phyloP scores from a whole-genome alignment of 371 early-diverging fungal genomes.

The Apophysomyces ossiformis region DNA sequence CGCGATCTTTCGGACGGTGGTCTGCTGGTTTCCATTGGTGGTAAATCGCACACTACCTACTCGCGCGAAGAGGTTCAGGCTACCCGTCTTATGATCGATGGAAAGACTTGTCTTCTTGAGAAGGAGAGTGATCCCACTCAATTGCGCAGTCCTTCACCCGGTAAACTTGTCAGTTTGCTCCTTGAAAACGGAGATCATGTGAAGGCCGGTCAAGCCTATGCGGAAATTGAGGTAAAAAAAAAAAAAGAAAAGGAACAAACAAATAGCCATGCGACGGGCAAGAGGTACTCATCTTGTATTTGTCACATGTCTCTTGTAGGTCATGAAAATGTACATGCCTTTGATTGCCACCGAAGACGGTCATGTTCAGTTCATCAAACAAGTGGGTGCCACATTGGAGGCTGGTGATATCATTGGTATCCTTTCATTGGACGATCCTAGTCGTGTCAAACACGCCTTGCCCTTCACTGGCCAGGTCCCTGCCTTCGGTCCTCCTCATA shows the following conservation, averaged over 20 bases:
- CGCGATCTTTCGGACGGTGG: slow-evolving; percentile 92
- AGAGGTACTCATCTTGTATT: slow-evolving; percentile 13
- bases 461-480: slow-evolving; percentile 90
- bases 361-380: slow-evolving; percentile 87
- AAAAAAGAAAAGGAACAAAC: background rate
- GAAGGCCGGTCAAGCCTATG: slow-evolving; percentile 88
- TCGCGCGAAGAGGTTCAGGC: slow-evolving; percentile 89
- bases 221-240: slow-evolving; percentile 89
- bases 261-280: background rate
- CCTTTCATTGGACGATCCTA: slow-evolving; percentile 91
- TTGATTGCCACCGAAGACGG: slow-evolving; percentile 91
- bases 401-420: slow-evolving; percentile 95
- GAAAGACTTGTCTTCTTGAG: slow-evolving; percentile 91
- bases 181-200: slow-evolving; percentile 93
- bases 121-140: slow-evolving; percentile 96
- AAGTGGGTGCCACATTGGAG: slow-evolving; percentile 84
- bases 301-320: slow-evolving; percentile 38
- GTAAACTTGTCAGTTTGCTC: slow-evolving; percentile 93
- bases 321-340: slow-evolving; percentile 99
- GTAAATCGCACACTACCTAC: slow-evolving; percentile 91
- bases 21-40: slow-evolving; percentile 87
- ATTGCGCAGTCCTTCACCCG: slow-evolving; percentile 95
- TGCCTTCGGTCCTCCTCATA: slow-evolving; percentile 73
- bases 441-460: slow-evolving; percentile 87
- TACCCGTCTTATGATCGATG: slow-evolving; percentile 88